Base-by-base conservation (phyloP, 306 rosid species). In the Prunus mongolica region DNA sequence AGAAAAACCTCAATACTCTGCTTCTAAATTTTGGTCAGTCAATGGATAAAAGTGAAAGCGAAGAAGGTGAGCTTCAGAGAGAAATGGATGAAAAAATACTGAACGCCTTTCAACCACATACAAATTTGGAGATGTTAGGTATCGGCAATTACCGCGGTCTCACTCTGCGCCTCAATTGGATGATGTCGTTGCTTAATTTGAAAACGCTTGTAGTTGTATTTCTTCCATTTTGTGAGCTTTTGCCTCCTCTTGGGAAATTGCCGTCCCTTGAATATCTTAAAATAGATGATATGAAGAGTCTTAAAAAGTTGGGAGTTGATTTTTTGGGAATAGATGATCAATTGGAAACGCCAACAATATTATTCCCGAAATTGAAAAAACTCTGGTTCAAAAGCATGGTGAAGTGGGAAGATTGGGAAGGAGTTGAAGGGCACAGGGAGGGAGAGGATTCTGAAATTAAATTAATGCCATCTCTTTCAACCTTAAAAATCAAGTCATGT, bases 381-480 rank as follows among this genome's bases (percentile, higher is more conserved):
- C 64, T 75, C 25, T 2, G 2, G 0, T 54, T 52, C 28, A 0
- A 0, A 0, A 0, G 0, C 0, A 67, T 52, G 52, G 0, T 0
- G 0, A 0, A 24, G 28, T 76, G 55, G 74, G 9, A 44, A 76
- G 28, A 55, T 2, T 67, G 80, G 80, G 61, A 25, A 67, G 62
- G 62, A 2, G 8, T 34, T 1, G 25, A 19, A 47, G 16, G 32
- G 74, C 20, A 2, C 16, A 20, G 46, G 58, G 30, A 20, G 41
- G 41, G 8, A 34, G 41, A 34, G 41, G 41, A 63, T 11, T 18
- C 63, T 2, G 22, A 24, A 32, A 70, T 34, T 34, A 34, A 34
- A 34, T 5, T 70, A 9, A 78, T 78, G 76, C 65, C 76, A 2
- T 20, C 30, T 65, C 76, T 70, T 24, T 8, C 14, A 3, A 3